These are phyloP conservation scores for Stenocarpella maydis DNA, from an alignment of 2,329 filamentous ascomycete genomes.

Conservation along the genomic window DNA sequence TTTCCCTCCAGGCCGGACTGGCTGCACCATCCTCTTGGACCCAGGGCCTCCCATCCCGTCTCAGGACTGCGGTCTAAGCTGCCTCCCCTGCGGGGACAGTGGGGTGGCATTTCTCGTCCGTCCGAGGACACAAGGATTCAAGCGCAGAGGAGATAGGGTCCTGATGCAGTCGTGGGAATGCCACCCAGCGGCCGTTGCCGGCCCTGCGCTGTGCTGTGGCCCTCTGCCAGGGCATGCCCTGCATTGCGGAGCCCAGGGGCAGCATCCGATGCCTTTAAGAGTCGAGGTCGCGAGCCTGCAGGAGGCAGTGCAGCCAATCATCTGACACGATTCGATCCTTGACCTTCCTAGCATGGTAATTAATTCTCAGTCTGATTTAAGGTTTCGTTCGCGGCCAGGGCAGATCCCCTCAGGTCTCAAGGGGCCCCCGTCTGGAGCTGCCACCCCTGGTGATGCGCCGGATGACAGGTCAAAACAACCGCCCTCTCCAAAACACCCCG, in stretches of 20 bases:
- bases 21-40: not conserved
- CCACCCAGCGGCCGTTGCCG: slow-evolving; percentile 17
- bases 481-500: not conserved
- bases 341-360: slow-evolving; percentile 27
- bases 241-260: slow-evolving; percentile 14
- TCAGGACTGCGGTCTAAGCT: slow-evolving; percentile 3
- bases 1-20: slow-evolving; percentile 9
- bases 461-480: slow-evolving; percentile 22
- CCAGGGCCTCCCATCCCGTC: slow-evolving; percentile 7
- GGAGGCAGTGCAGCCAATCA: slow-evolving; percentile 22
- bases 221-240: not conserved
- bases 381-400: slow-evolving; percentile 17
- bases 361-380: slow-evolving; percentile 18
- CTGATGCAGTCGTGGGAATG: slow-evolving; percentile 16
- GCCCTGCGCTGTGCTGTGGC: not conserved
- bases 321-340: slow-evolving; percentile 22
- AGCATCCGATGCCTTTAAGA: slow-evolving; percentile 25
- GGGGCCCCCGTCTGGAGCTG: not conserved
- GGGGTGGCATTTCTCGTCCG: slow-evolving; percentile 11
- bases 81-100: not conserved
- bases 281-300: slow-evolving; percentile 29
- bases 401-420: slow-evolving; percentile 7
- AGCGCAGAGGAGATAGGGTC: slow-evolving; percentile 8
- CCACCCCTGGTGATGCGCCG: slow-evolving; percentile 7
- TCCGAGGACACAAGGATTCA: not conserved